Percentiles rank a stretch among this genome's conserved stretches.
phyloP scores from a whole-genome alignment of 306 rosid species.

The Crotalaria pallida region DNA sequence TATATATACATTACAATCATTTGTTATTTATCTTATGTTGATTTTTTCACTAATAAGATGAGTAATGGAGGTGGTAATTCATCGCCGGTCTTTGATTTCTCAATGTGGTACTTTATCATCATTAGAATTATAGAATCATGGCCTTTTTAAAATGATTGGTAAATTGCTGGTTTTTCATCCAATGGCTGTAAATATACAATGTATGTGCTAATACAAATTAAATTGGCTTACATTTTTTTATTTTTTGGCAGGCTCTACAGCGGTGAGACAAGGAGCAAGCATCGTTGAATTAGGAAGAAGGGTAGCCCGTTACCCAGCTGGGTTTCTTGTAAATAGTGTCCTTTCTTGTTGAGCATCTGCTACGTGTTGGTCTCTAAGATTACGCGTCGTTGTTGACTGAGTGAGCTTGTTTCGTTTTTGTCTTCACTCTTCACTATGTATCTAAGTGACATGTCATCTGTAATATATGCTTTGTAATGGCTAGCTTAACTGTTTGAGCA shows the following conservation, averaged over 20 bases:
- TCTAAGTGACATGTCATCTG: neutral
- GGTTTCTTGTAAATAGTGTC: conserved; percentile 26
- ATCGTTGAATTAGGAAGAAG: conserved; percentile 31
- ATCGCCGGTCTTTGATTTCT: no score
- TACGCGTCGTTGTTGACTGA: neutral
- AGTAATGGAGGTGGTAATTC: no score
- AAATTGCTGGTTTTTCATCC: neutral
- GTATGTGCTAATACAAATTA: neutral
- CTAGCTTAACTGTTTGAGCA: neutral
- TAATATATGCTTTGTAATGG: neutral
- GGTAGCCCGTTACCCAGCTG: no score
- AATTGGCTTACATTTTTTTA: neutral
- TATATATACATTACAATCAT: no score
- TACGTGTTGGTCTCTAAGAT: neutral
- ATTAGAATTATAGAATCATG: neutral
- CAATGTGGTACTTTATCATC: no score
- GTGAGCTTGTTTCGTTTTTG: neutral
- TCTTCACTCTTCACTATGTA: neutral
- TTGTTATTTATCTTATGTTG: no score
- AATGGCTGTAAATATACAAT: neutral
- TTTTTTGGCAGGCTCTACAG: conserved; percentile 78
- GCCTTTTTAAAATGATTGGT: neutral
- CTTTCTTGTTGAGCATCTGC: neutral
- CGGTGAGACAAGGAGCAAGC: conserved; percentile 66
- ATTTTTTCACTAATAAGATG: no score